Percentiles rank a stretch among this genome's conserved stretches.
Conservation (phyloP, 768 basidiomycete genomes). For the Rhizopogon vesiculosus region DNA sequence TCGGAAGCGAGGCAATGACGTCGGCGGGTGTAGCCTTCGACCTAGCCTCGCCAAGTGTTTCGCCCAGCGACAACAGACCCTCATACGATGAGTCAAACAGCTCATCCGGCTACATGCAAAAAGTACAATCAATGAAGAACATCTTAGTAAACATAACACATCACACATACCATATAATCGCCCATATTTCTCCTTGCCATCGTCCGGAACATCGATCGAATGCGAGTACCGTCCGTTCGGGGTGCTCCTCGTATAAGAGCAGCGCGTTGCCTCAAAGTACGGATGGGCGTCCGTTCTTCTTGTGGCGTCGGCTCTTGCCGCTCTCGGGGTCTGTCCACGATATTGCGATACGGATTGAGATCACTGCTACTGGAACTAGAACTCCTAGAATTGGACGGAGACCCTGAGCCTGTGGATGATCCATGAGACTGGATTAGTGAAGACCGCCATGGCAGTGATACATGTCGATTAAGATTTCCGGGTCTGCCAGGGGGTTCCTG, state of each 20-base stretch:
- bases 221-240: background rate
- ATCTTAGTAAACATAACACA: background rate
- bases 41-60: slow-evolving; percentile 62
- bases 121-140: slow-evolving; percentile 6
- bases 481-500: background rate
- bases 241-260: background rate
- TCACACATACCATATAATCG: slow-evolving; percentile 48
- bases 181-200: slow-evolving; percentile 26
- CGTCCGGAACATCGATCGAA: slow-evolving; percentile 2
- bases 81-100: slow-evolving; percentile 78
- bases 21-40: slow-evolving; percentile 60
- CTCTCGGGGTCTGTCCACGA: background rate
- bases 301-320: background rate
- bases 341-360: background rate
- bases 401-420: background rate
- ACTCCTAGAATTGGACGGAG: background rate
- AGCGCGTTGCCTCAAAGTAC: slow-evolving; percentile 1
- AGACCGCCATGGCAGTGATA: slow-evolving; percentile 1
- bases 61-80: slow-evolving; percentile 52
- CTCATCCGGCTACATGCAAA: slow-evolving; percentile 57
- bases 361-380: background rate
- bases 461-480: background rate
- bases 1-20: slow-evolving; percentile 56
- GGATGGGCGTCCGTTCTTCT: slow-evolving; percentile 1
- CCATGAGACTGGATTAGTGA: background rate